phyloP scores from a whole-genome alignment of 73 alveolate genomes.

The Stentor roeselii region DNA sequence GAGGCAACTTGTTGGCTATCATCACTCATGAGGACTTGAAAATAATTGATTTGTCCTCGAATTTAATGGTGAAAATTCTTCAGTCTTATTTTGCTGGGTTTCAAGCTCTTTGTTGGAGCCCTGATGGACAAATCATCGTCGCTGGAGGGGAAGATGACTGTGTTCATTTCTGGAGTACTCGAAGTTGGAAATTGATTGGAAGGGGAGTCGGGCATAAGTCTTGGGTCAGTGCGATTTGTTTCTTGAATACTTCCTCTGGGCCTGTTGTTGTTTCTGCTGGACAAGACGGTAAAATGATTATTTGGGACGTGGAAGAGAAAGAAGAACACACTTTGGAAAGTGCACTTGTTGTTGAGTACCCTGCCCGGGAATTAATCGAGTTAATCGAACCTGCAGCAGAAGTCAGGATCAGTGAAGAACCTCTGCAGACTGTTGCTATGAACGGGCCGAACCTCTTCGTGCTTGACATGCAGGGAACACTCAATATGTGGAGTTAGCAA shows the following conservation, averaged over 20 bases:
- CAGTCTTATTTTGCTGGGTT: slow-evolving; percentile 8
- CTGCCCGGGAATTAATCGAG: not conserved
- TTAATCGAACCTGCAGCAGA: not conserved
- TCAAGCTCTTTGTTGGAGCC: not conserved
- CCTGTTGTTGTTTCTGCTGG: not conserved
- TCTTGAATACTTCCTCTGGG: not conserved
- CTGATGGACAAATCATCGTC: not conserved
- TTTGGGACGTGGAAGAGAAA: not conserved
- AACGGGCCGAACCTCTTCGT: not conserved
- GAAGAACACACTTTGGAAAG: not conserved
- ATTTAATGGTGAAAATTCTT: not conserved
- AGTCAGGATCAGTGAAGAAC: not conserved
- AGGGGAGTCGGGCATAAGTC: not conserved
- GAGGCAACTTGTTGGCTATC: not conserved
- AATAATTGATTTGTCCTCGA: not conserved
- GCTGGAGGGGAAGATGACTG: slow-evolving; percentile 27
- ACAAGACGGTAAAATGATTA: slow-evolving; percentile 1
- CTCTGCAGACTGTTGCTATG: not conserved
- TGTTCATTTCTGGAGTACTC: not conserved
- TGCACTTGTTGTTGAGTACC: not conserved
- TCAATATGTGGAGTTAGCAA: slow-evolving; percentile 2
- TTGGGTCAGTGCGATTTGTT: not conserved
- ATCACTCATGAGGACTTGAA: not conserved
- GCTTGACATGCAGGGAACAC: not conserved
- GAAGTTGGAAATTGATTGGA: not conserved